Evolutionary conservation across 1,284 basidiomycete species (phyloP).

Genomic region (Coniferiporia sulphurascens): DNA sequence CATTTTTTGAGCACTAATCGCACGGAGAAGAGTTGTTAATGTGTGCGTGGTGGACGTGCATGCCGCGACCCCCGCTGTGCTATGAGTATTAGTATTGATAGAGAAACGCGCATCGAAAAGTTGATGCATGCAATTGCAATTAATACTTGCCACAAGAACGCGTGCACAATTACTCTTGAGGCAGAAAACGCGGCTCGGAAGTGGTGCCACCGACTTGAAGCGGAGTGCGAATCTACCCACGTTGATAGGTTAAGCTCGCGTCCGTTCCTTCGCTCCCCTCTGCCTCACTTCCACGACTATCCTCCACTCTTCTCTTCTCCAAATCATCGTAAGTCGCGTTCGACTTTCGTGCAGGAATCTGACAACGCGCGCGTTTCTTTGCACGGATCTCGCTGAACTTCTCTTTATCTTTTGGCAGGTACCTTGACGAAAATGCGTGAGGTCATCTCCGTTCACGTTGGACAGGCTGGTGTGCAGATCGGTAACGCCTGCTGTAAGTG

Average conservation of each 20-base stretch:
- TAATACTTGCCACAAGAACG: too few relatives aligned
- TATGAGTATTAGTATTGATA: too few relatives aligned
- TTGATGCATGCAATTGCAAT: too few relatives aligned
- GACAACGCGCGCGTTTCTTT: not conserved
- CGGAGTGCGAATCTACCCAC: not conserved
- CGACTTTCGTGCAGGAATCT: not conserved
- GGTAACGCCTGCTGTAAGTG: constrained; percentile 92
- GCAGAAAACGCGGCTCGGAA: not conserved
- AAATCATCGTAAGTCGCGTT: constrained; percentile 1
- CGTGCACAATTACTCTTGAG: too few relatives aligned
- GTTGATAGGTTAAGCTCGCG: too few relatives aligned
- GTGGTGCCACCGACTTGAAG: constrained; percentile 3
- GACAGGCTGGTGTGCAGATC: constrained; percentile 95
- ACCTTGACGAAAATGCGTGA: constrained; percentile 61
- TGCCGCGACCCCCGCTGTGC: too few relatives aligned
- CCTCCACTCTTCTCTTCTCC: constrained; percentile 1
- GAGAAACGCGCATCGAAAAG: too few relatives aligned
- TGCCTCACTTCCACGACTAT: constrained; percentile 4
- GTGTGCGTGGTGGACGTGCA: too few relatives aligned
- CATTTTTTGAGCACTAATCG: too few relatives aligned
- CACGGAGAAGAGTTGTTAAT: too few relatives aligned
- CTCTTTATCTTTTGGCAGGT: not conserved
- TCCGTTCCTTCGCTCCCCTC: constrained; percentile 5
- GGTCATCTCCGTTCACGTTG: constrained; percentile 94
- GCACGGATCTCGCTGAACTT: not conserved